A percentile compares a stretch with the other conserved stretches of the same genome.
Evolutionary conservation across 1,139 yeast species (phyloP).

Genomic region (Pneumocystis oryctolagi): DNA sequence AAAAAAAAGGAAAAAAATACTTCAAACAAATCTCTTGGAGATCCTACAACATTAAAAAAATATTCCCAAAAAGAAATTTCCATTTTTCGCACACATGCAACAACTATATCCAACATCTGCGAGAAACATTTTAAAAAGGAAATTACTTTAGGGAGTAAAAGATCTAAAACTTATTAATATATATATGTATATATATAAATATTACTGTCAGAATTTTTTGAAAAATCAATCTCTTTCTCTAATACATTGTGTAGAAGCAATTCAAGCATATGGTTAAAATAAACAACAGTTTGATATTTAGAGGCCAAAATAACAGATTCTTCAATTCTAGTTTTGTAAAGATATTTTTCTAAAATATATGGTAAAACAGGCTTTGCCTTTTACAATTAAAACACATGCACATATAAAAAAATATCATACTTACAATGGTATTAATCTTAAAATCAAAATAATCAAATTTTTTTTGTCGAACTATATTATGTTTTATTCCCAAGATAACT

Average conservation of each 20-base stretch:
- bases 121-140: constrained; percentile 24
- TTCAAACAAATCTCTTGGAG: constrained; percentile 28
- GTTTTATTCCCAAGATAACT: constrained; percentile 27
- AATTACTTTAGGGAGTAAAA: constrained; percentile 16
- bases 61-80: constrained; percentile 48
- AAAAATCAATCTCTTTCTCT: constrained; percentile 19
- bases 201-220: constrained; percentile 13
- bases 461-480: constrained; percentile 19
- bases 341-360: constrained; percentile 20
- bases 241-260: constrained; percentile 30
- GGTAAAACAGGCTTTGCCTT: constrained; percentile 21
- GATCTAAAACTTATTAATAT: constrained; percentile 17
- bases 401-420: neutral
- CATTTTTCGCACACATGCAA: constrained; percentile 49
- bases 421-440: neutral
- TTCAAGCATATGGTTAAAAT: constrained; percentile 37
- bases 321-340: constrained; percentile 16
- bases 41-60: constrained; percentile 32
- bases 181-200: neutral
- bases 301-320: constrained; percentile 24
- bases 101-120: constrained; percentile 33
- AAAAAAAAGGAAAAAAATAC: neutral
- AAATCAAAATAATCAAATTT: constrained; percentile 17
- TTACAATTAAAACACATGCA: constrained; percentile 21
- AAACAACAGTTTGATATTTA: constrained; percentile 30